Evolutionary conservation across 2,329 filamentous ascomycete species (phyloP).

Genomic region (Fusarium subglutinans): DNA sequence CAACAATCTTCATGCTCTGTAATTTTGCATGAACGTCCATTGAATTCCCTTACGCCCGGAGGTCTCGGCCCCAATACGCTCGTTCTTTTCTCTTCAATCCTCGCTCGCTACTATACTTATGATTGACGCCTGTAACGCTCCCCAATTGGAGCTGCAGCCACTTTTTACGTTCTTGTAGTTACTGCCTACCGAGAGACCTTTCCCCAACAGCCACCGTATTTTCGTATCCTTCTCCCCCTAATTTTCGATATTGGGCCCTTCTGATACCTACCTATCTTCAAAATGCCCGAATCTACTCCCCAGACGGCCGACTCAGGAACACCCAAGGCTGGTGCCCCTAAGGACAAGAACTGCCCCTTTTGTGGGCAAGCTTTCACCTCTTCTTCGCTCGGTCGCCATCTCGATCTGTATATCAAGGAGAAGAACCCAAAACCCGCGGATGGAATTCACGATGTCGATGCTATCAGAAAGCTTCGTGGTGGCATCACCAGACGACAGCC

Average conservation of each 20-base stretch:
- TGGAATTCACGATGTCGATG: slow-evolving; percentile 88
- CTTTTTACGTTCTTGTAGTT: slow-evolving; percentile 29
- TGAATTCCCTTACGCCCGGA: slow-evolving; percentile 17
- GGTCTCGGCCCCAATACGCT: slow-evolving; percentile 45
- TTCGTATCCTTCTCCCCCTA: slow-evolving; percentile 19
- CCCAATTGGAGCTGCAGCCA: slow-evolving; percentile 41
- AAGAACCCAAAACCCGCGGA: slow-evolving; percentile 91
- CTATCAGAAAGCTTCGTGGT: slow-evolving; percentile 84
- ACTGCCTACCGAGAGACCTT: slow-evolving; percentile 18
- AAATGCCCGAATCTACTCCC: slow-evolving; percentile 48
- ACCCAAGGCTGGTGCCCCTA: slow-evolving; percentile 61
- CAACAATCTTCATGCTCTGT: slow-evolving; percentile 5
- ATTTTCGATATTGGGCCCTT: slow-evolving; percentile 13
- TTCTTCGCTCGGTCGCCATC: slow-evolving; percentile 89
- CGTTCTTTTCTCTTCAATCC: slow-evolving; percentile 37
- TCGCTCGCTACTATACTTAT: slow-evolving; percentile 46
- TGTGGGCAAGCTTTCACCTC: slow-evolving; percentile 92
- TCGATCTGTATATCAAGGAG: slow-evolving; percentile 92
- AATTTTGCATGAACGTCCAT: slow-evolving; percentile 13
- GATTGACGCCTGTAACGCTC: slow-evolving; percentile 43
- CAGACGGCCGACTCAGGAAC: slow-evolving; percentile 52
- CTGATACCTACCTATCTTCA: slow-evolving; percentile 12
- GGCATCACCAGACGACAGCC: slow-evolving; percentile 88
- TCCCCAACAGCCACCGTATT: slow-evolving; percentile 4
- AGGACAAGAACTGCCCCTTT: slow-evolving; percentile 90